Percentiles rank a stretch among this genome's conserved stretches.
These are phyloP conservation scores for Sclerotinia nivalis DNA, from an alignment of 2,329 filamentous ascomycete species.

Conservation along the genomic window DNA sequence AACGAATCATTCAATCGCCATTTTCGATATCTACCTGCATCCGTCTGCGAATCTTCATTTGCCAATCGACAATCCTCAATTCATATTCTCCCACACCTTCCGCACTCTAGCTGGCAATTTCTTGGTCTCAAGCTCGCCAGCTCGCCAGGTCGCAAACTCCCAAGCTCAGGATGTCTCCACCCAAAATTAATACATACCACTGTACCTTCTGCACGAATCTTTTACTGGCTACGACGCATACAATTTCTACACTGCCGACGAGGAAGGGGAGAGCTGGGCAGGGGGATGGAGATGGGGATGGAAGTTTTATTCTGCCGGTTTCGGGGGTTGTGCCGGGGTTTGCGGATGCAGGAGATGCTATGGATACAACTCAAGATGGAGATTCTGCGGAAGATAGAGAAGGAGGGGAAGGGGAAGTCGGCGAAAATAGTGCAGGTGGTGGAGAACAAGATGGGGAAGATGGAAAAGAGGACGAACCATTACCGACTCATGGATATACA, in stretches of 20 bases:
- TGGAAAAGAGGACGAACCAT: background rate
- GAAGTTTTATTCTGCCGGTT: background rate
- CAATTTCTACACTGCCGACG: background rate
- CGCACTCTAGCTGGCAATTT: no score
- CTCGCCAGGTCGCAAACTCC: background rate
- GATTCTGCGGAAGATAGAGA: background rate
- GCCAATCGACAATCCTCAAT: no score
- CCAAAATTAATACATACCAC: background rate
- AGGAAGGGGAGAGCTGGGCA: background rate
- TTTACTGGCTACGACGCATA: background rate
- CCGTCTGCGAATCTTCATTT: no score
- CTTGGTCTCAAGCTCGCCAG: background rate
- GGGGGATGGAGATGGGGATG: background rate
- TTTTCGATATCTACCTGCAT: no score
- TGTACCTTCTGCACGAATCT: slow-evolving; percentile 8
- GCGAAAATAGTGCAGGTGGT: background rate
- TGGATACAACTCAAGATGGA: background rate
- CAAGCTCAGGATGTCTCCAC: background rate
- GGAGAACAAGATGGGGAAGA: background rate
- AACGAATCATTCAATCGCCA: no score
- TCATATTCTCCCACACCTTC: no score
- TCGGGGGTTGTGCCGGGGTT: background rate
- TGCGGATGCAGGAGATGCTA: background rate
- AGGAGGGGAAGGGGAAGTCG: background rate
- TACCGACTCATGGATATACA: background rate